Percentiles rank a stretch among this genome's conserved stretches.
phyloP scores from a whole-genome alignment of 305 asterid genomes.

The Fraxinus baroniana region DNA sequence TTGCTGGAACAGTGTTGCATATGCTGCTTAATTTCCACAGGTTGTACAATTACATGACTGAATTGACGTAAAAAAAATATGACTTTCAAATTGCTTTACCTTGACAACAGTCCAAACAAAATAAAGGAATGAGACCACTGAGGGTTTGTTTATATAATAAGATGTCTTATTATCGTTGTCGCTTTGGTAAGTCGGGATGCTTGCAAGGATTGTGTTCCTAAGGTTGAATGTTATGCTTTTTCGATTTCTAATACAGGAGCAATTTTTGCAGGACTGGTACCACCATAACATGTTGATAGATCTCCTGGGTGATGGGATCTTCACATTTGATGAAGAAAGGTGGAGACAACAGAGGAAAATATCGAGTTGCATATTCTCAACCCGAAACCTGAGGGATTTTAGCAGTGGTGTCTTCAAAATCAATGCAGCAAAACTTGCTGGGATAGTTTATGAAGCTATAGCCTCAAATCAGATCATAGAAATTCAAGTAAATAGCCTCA shows the following conservation, averaged over 20 bases:
- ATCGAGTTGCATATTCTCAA: slow-evolving; percentile 60
- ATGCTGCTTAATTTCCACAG: slow-evolving; percentile 15
- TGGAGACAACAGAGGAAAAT: slow-evolving; percentile 58
- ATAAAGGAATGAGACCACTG: background rate
- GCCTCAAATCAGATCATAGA: slow-evolving; percentile 26
- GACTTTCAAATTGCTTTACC: slow-evolving; percentile 17
- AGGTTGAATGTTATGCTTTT: background rate
- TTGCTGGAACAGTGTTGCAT: slow-evolving; percentile 11
- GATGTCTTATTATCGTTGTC: background rate
- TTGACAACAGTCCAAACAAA: slow-evolving; percentile 8
- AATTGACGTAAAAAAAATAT: slow-evolving; percentile 7
- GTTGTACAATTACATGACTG: slow-evolving; percentile 16
- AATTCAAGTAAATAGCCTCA: slow-evolving; percentile 18
- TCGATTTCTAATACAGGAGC: background rate
- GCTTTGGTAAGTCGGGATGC: background rate
- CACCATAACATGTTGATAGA: slow-evolving; percentile 30
- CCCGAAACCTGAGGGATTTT: slow-evolving; percentile 47
- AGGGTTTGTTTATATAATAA: background rate
- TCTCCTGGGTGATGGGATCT: slow-evolving; percentile 61
- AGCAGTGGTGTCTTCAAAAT: slow-evolving; percentile 44
- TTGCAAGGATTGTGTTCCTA: background rate
- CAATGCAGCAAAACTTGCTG: slow-evolving; percentile 47
- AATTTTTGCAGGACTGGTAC: slow-evolving; percentile 33
- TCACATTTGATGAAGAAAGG: slow-evolving; percentile 54
- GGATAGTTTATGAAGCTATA: slow-evolving; percentile 31